Conservation (phyloP, 208 protist genomes). For the Trichomonas vaginalis region DNA sequence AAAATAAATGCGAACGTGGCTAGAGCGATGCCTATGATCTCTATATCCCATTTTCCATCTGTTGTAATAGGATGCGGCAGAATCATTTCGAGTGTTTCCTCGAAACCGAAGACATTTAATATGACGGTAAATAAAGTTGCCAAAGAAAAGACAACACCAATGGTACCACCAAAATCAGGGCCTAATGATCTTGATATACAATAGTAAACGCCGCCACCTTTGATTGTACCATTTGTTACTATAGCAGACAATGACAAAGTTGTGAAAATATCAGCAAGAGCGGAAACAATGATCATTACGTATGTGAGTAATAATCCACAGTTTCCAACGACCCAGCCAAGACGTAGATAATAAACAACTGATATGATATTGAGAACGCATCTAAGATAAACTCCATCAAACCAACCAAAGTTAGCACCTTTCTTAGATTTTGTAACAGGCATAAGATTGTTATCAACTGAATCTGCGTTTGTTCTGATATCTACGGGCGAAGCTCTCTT, state of each 20-base stretch:
- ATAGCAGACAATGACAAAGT: neutral
- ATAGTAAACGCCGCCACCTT: slow-evolving; percentile 16
- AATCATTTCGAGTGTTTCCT: neutral
- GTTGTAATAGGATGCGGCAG: neutral
- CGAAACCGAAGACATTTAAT: neutral
- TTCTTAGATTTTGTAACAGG: neutral
- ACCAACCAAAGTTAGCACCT: neutral
- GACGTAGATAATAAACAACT: neutral
- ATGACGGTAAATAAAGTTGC: neutral
- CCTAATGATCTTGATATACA: slow-evolving; percentile 1
- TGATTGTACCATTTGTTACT: neutral
- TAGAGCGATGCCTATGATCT: neutral
- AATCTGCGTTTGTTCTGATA: neutral
- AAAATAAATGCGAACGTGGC: neutral
- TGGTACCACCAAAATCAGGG: slow-evolving; percentile 14
- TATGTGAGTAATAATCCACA: neutral
- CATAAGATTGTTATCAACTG: neutral
- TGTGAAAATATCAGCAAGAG: neutral
- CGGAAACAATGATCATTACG: neutral
- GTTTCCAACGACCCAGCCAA: neutral
- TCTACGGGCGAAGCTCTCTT: neutral
- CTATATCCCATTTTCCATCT: neutral
- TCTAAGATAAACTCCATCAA: neutral
- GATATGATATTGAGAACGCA: neutral
- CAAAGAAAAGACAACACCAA: slow-evolving; percentile 6